phyloP scores from a whole-genome alignment of 2,329 filamentous ascomycete genomes.

The Pestalotiopsis sp. region DNA sequence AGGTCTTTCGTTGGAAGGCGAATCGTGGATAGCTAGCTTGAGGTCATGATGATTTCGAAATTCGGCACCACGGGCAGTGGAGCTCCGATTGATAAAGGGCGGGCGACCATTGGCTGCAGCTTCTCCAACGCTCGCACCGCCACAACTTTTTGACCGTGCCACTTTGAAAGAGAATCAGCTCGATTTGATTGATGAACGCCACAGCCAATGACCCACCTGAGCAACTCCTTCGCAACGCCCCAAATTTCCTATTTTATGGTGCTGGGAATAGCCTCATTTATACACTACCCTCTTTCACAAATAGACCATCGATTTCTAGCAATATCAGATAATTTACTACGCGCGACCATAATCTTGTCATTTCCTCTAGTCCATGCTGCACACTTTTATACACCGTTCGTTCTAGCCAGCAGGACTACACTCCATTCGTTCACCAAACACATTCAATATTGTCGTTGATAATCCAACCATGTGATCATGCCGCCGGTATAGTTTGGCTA shows the following conservation, averaged over 20 bases:
- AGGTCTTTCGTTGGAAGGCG: conserved; percentile 7
- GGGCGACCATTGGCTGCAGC: conserved; percentile 8
- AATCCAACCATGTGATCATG: too few species aligned
- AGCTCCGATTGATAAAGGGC: conserved; percentile 16
- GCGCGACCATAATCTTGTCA: too few species aligned
- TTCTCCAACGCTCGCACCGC: neutral
- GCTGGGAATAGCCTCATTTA: neutral
- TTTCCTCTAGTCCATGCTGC: too few species aligned
- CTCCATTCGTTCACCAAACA: too few species aligned
- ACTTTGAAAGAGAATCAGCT: neutral
- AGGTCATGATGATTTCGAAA: conserved; percentile 16
- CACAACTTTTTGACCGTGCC: neutral
- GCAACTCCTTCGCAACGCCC: neutral
- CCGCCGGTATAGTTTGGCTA: too few species aligned
- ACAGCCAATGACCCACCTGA: neutral
- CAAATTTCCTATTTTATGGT: neutral
- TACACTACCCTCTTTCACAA: neutral
- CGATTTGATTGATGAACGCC: neutral
- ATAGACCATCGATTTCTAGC: too few species aligned
- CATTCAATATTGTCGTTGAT: too few species aligned
- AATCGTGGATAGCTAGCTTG: conserved; percentile 13
- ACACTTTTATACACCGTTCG: too few species aligned
- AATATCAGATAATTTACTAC: too few species aligned
- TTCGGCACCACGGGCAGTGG: conserved; percentile 14
- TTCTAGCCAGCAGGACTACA: too few species aligned